A percentile compares a stretch with the other conserved stretches of the same genome.
These are phyloP conservation scores for Ambrosiella cleistominuta DNA, from an alignment of 2,329 filamentous ascomycete species.

Conservation along the genomic window DNA sequence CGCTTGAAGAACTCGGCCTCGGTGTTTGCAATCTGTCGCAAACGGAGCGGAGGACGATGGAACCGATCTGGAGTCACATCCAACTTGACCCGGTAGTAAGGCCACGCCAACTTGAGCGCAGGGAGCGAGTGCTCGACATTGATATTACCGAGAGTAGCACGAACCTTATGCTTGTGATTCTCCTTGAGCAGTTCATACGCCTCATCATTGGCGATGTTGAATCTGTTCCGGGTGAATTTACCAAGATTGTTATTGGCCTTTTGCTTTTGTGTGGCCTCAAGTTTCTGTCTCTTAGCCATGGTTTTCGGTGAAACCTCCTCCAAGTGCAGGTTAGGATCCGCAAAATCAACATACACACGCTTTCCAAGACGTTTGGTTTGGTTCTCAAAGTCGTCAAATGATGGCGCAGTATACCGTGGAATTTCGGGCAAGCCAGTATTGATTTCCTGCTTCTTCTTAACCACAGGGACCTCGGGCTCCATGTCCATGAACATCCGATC, in stretches of 20 bases:
- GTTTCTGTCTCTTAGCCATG: slow-evolving; percentile 39
- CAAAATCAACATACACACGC: slow-evolving; percentile 67
- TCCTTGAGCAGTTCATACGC: slow-evolving; percentile 92
- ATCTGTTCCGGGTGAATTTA: slow-evolving; percentile 60
- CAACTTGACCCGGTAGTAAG: slow-evolving; percentile 84
- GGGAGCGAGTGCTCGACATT: slow-evolving; percentile 91
- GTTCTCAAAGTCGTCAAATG: slow-evolving; percentile 65
- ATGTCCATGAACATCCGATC: slow-evolving; percentile 40
- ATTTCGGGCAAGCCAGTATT: slow-evolving; percentile 42
- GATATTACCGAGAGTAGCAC: slow-evolving; percentile 77
- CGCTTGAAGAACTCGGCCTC: slow-evolving; percentile 56
- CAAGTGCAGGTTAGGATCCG: slow-evolving; percentile 72
- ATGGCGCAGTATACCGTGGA: slow-evolving; percentile 44
- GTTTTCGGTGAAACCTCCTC: slow-evolving; percentile 55
- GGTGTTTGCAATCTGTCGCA: slow-evolving; percentile 48
- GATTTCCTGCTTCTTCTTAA: slow-evolving; percentile 52
- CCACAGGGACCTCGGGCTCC: slow-evolving; percentile 26
- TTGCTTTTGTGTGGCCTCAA: slow-evolving; percentile 42
- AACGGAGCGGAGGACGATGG: slow-evolving; percentile 62
- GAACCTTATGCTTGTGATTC: slow-evolving; percentile 90
- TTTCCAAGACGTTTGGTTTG: slow-evolving; percentile 57
- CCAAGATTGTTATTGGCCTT: slow-evolving; percentile 52
- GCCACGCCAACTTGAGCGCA: slow-evolving; percentile 78
- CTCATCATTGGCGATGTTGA: slow-evolving; percentile 92
- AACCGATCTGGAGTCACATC: slow-evolving; percentile 60